A percentile compares a stretch with the other conserved stretches of the same genome.
Evolutionary conservation across 805 yeast genomes (phyloP).

Genomic region (Starmerella khaoyaiensis): DNA sequence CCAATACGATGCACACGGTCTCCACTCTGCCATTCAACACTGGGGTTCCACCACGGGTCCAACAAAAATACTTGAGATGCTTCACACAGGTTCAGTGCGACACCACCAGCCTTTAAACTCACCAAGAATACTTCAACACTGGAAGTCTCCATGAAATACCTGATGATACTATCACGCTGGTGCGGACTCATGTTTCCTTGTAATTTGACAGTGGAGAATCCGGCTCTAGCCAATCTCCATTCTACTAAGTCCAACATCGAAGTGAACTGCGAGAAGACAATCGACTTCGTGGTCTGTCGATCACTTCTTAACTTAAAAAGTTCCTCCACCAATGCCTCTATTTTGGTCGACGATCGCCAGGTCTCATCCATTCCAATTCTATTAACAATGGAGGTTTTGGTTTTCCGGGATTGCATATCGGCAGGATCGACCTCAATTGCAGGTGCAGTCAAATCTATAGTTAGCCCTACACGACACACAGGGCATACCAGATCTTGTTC

Average conservation of each 20-base stretch:
- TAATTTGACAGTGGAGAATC: conserved; percentile 82
- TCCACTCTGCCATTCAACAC: conserved; percentile 96
- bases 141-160: conserved; percentile 84
- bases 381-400: conserved; percentile 62
- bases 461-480: conserved; percentile 85
- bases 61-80: conserved; percentile 91
- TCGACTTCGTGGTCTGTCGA: conserved; percentile 78
- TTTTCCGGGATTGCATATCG: conserved; percentile 23
- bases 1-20: conserved; percentile 98
- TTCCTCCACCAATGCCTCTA: conserved; percentile 92
- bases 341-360: conserved; percentile 92
- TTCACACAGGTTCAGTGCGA: conserved; percentile 88
- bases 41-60: conserved; percentile 99
- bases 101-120: conserved; percentile 97
- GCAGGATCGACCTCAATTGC: conserved; percentile 48
- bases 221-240: conserved; percentile 90
- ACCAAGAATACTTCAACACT: conserved; percentile 88
- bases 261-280: conserved; percentile 94
- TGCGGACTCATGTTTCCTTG: conserved; percentile 97
- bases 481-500: conserved; percentile 66
- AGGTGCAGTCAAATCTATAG: conserved; percentile 81
- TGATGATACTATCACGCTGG: conserved; percentile 84
- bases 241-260: conserved; percentile 92
- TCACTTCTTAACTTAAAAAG: conserved; percentile 76
- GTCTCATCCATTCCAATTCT: conserved; percentile 70